phyloP scores from a whole-genome alignment of 805 yeast species.

The Lipomyces yamadae region DNA sequence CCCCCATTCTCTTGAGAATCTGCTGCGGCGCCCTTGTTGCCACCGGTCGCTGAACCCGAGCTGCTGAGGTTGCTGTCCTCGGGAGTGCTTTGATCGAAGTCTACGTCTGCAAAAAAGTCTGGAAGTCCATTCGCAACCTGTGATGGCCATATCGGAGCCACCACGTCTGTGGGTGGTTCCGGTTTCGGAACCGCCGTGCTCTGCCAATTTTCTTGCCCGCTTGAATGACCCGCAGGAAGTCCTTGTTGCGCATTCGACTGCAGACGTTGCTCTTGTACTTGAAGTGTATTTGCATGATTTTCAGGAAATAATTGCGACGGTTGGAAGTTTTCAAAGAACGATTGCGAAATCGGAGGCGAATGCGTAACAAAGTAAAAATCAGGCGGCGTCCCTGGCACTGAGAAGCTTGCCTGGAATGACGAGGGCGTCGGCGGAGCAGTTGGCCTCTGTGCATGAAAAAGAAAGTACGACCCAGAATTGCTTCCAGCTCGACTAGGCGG shows the following conservation, averaged over 20 bases:
- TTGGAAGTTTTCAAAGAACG: constrained; percentile 57
- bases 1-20: constrained; percentile 3
- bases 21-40: not conserved
- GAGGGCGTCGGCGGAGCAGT: constrained; percentile 24
- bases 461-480: constrained; percentile 5
- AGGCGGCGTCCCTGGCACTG: constrained; percentile 40
- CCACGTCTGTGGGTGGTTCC: not conserved
- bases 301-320: constrained; percentile 62
- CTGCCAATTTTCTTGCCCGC: not conserved
- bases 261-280: not conserved
- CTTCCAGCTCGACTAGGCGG: not conserved
- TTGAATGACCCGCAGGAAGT: not conserved
- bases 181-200: not conserved
- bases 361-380: constrained; percentile 45
- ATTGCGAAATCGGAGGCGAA: constrained; percentile 40
- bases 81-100: constrained; percentile 17
- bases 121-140: constrained; percentile 1
- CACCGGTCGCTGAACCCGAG: constrained; percentile 5
- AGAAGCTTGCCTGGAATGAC: constrained; percentile 26
- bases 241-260: not conserved
- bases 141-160: not conserved
- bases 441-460: constrained; percentile 5
- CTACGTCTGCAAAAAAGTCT: constrained; percentile 22
- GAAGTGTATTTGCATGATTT: constrained; percentile 21
- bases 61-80: constrained; percentile 15